phyloP scores from a whole-genome alignment of 2,329 filamentous ascomycete species.

The Tolypocladium guangdongense region DNA sequence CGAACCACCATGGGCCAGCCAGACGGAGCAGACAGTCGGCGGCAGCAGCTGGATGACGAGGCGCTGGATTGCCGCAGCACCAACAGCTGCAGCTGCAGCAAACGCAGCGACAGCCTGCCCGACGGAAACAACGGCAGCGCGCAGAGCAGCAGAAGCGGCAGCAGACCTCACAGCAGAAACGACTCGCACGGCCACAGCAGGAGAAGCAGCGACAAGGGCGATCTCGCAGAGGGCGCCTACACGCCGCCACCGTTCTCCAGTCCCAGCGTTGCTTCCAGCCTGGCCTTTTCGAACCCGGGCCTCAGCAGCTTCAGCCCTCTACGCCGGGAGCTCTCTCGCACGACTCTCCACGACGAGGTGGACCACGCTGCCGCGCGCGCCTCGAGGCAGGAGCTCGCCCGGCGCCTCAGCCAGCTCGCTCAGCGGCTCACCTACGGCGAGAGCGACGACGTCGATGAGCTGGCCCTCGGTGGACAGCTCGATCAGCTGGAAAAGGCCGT shows the following conservation, averaged over 20 bases:
- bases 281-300: constrained; percentile 18
- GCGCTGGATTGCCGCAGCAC: constrained; percentile 8
- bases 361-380: constrained; percentile 11
- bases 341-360: constrained; percentile 3
- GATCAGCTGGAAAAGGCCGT: constrained; percentile 25
- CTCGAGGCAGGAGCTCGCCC: constrained; percentile 33
- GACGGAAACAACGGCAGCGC: neutral
- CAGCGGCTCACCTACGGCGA: constrained; percentile 23
- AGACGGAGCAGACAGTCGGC: neutral
- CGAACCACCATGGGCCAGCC: neutral
- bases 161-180: constrained; percentile 4
- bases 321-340: constrained; percentile 13
- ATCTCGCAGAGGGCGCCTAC: neutral
- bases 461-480: constrained; percentile 23
- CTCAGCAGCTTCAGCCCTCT: constrained; percentile 15
- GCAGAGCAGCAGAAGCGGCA: constrained; percentile 4
- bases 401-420: constrained; percentile 26
- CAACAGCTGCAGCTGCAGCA: constrained; percentile 8
- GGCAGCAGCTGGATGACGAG: neutral
- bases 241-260: constrained; percentile 20
- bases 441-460: constrained; percentile 23
- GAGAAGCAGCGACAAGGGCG: neutral
- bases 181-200: neutral
- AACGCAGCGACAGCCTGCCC: constrained; percentile 1
- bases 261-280: constrained; percentile 22